Conservation (phyloP, 441 rosid genomes). For the Biscutella auriculata region DNA sequence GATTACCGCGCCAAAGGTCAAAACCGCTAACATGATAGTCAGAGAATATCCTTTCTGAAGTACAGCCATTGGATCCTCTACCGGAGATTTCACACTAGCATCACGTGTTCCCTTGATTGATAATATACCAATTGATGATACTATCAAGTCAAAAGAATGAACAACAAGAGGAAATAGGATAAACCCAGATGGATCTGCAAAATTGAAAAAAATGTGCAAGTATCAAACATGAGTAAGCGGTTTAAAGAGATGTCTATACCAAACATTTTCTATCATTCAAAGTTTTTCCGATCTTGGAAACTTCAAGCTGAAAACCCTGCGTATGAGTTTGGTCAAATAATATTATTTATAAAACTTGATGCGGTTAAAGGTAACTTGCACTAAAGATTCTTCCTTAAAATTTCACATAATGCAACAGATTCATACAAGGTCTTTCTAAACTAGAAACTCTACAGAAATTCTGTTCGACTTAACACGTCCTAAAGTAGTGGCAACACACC, state of each 20-base stretch:
- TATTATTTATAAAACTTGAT: background rate
- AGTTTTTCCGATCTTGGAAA: background rate
- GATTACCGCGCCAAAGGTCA: constrained; percentile 81
- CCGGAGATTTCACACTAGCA: constrained; percentile 55
- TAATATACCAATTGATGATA: constrained; percentile 86
- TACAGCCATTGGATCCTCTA: constrained; percentile 93
- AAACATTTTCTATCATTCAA: background rate
- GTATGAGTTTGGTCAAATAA: background rate
- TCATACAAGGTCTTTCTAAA: background rate
- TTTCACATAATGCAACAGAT: background rate
- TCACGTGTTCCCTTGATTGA: constrained; percentile 82
- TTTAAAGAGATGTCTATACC: background rate
- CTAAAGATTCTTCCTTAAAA: background rate
- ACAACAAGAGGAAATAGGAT: constrained; percentile 95
- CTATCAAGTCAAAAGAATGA: constrained; percentile 90
- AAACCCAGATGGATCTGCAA: constrained; percentile 96
- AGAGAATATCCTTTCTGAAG: constrained; percentile 97
- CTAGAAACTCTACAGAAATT: background rate
- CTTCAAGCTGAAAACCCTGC: background rate
- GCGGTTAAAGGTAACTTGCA: background rate
- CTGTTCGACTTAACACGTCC: background rate
- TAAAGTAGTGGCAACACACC: background rate
- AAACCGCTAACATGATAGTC: constrained; percentile 73
- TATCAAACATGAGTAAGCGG: background rate
- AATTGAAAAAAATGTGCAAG: constrained; percentile 11